Base-by-base conservation (phyloP, 192 early-diverging fungal species). In the Obelidium mucronatum region DNA sequence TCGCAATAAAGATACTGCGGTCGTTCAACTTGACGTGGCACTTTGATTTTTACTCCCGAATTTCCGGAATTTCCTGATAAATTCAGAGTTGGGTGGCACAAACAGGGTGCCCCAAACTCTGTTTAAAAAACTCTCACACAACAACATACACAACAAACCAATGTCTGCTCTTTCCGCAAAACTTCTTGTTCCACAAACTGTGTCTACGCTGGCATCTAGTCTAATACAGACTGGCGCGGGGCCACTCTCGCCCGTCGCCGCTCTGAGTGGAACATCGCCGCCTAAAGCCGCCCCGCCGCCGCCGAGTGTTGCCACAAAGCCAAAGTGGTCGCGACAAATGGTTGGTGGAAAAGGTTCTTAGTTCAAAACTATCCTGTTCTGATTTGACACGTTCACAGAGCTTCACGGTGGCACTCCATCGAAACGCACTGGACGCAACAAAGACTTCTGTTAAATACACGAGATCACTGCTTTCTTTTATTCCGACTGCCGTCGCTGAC, bases 331-430 rank as follows among this genome's bases (percentile, higher is more conserved):
- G 5, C 19, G 55, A 30, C 55, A 58, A 30, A 58, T 58, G 55
- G 55, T 58, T 19, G 4, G 55, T n/a, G n/a, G n/a, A n/a, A n/a
- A n/a, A n/a, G n/a, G n/a, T n/a, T n/a, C n/a, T n/a, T n/a, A n/a
- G n/a, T n/a, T n/a, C n/a, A n/a, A n/a, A n/a, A n/a, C n/a, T 30
- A 28, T 28, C n/a, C 55, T 58, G 6, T 24, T 44, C 42, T 44
- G 17, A 58, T 5, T 58, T 58, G 55, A 58, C 55, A 58, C 4
- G 11, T 5, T 58, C n/a, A 58, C 55, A 76, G 74, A 54, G 31
- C 36, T 54, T 80, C 31, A 44, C 74, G 0, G 75, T 77, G 8
- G 67, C 79, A n/a, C 44, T 80, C 26, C 77, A 80, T 64, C 67
- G 79, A 4, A 40, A 53, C 3, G 76, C 71, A 3, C 54, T 80